These are phyloP conservation scores for Arachnomyces sp. DNA, from an alignment of 2,329 filamentous ascomycete species.

Conservation along the genomic window DNA sequence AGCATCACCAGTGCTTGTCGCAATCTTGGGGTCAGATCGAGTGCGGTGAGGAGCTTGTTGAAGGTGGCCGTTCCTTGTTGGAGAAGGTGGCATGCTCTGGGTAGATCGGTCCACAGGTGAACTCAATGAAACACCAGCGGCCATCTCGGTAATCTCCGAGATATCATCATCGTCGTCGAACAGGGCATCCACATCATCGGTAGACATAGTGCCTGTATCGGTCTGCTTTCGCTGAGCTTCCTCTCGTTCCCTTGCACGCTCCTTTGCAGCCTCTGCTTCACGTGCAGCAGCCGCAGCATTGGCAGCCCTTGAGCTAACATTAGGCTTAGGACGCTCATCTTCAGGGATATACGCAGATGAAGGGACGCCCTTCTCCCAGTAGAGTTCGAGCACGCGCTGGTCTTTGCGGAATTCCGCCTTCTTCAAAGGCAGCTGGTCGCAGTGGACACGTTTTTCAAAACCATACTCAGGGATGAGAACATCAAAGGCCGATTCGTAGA, in stretches of 20 bases:
- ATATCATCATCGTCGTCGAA: slow-evolving; percentile 87
- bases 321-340: slow-evolving; percentile 86
- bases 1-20: slow-evolving; percentile 56
- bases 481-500: slow-evolving; percentile 98
- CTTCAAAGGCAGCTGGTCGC: slow-evolving; percentile 90
- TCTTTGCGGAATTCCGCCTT: slow-evolving; percentile 99
- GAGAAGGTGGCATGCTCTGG: slow-evolving; percentile 90
- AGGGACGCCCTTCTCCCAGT: slow-evolving; percentile 99
- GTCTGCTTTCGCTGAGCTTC: slow-evolving; percentile 89
- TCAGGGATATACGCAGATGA: slow-evolving; percentile 94
- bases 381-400: slow-evolving; percentile 85
- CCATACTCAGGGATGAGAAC: slow-evolving; percentile 96
- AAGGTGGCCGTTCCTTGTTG: slow-evolving; percentile 62
- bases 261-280: slow-evolving; percentile 73
- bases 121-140: slow-evolving; percentile 79
- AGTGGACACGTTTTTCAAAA: slow-evolving; percentile 98
- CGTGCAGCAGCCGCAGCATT: slow-evolving; percentile 68
- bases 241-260: slow-evolving; percentile 75
- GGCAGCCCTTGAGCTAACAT: slow-evolving; percentile 61
- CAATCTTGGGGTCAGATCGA: slow-evolving; percentile 87
- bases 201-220: slow-evolving; percentile 87
- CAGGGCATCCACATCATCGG: slow-evolving; percentile 86
- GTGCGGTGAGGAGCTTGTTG: slow-evolving; percentile 71
- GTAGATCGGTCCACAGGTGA: slow-evolving; percentile 68
- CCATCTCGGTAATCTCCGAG: slow-evolving; percentile 81